Base-by-base conservation (phyloP, 2,329 filamentous ascomycete genomes). In the Grosmannia penicillata region DNA sequence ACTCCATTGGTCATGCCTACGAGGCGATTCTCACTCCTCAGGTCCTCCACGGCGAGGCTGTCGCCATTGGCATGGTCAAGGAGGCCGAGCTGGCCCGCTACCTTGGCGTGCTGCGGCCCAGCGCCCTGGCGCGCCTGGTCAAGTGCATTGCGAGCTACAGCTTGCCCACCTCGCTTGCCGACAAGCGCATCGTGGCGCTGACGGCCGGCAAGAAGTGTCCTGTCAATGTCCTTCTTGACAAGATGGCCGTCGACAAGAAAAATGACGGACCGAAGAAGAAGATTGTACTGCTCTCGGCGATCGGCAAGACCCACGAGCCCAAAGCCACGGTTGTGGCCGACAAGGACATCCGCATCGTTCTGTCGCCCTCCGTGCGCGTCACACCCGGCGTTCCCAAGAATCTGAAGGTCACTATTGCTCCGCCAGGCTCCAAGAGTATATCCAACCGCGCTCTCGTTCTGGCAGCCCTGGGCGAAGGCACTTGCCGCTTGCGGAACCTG, bases 221-320 rank as follows among this genome's bases (percentile, higher is more conserved):
- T 0, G 83, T 95, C 3, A 83, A 95, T 49, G 72, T 82, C 26
- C 61, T 98, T 37, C 69, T 98, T 40, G 71, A 80, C 47, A 93
- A 93, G 56, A 98, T 98, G 91, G 86, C 82, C 1, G 81, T 98
- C 8, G 91, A 98, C 61, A 98, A 98, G 71, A 98, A 98, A 67
- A 98, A 98, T 48, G 82, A 93, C 32, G 91, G 91, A 2, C 74
- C 74, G 42, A 86, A 89, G 59, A 98, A 98, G 68, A 96, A 94
- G 61, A 82, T 98, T 45, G 89, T 95, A 7, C 71, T 98, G 8
- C 68, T 98, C 10, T 87, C 86, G 1, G 82, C 82, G 11, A 93
- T 98, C 53, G 91, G 91, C 41, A 75, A 79, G 51, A 93, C 86
- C 1, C 62, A 89, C 52, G 91, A 98, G 61, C 80, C 76, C 39